A percentile compares a stretch with the other conserved stretches of the same genome.
These are phyloP conservation scores for Sugiyamaella smithiae DNA, from an alignment of 805 yeast genomes.

Conservation along the genomic window DNA sequence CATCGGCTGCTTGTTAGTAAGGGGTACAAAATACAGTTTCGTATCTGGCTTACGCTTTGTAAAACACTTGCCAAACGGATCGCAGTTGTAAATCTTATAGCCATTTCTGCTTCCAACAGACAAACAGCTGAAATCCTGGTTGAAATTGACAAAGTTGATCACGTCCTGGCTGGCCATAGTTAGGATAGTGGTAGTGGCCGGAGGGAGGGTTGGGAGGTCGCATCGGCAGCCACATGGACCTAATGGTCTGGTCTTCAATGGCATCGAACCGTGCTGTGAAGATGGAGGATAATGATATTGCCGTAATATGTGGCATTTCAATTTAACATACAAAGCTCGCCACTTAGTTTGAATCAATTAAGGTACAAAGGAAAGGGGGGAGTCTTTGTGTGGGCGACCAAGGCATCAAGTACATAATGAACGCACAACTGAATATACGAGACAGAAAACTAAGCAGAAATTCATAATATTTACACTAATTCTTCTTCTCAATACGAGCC, in stretches of 20 bases:
- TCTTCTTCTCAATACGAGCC: constrained; percentile 20
- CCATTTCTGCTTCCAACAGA: constrained; percentile 67
- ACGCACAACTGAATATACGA: too few species aligned
- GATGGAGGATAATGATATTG: too few species aligned
- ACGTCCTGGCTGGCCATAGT: constrained; percentile 9
- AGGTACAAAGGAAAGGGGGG: too few species aligned
- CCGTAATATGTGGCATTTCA: too few species aligned
- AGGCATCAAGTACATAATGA: too few species aligned
- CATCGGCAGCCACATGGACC: background rate
- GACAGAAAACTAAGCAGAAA: too few species aligned
- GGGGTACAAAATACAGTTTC: background rate
- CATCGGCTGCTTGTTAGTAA: constrained; percentile 28
- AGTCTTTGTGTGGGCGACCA: too few species aligned
- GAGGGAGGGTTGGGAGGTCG: background rate
- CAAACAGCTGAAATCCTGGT: constrained; percentile 84
- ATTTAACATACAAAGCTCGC: too few species aligned
- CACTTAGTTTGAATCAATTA: too few species aligned
- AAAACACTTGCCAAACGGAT: constrained; percentile 77
- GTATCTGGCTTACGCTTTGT: constrained; percentile 36
- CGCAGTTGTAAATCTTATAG: constrained; percentile 79
- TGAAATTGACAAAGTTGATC: constrained; percentile 62
- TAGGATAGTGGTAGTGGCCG: background rate
- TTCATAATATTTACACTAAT: background rate
- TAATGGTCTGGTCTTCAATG: too few species aligned
- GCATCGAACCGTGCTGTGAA: too few species aligned